Conservation (phyloP, 2,329 filamentous ascomycete genomes). For the Colletotrichum cuscutae region DNA sequence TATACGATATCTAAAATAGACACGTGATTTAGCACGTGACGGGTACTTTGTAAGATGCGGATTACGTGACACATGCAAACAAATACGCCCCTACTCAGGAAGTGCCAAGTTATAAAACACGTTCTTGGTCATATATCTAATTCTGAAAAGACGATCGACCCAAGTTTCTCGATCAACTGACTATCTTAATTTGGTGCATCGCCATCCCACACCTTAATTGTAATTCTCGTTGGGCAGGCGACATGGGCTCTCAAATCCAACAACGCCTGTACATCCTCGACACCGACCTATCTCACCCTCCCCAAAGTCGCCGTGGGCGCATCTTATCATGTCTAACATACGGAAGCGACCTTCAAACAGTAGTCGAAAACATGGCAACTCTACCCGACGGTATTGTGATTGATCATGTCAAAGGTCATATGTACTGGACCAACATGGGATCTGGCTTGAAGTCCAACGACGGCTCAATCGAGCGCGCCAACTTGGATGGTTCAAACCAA, state of each 20-base stretch:
- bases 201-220: too few species aligned
- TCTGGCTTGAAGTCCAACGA: conserved; percentile 14
- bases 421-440: conserved; percentile 29
- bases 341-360: conserved; percentile 1
- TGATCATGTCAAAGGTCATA: conserved; percentile 9
- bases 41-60: too few species aligned
- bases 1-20: too few species aligned
- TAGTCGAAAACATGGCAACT: conserved; percentile 1
- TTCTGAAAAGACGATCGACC: too few species aligned
- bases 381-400: conserved; percentile 15
- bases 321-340: conserved; percentile 15
- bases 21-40: too few species aligned
- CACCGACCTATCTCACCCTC: conserved; percentile 10
- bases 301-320: neutral
- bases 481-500: conserved; percentile 8
- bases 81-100: too few species aligned
- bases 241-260: conserved; percentile 14
- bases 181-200: too few species aligned
- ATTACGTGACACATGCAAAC: too few species aligned
- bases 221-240: too few species aligned
- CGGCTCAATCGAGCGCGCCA: conserved; percentile 20
- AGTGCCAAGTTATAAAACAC: too few species aligned
- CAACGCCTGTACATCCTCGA: conserved; percentile 22
- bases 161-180: too few species aligned
- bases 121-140: too few species aligned